These are phyloP conservation scores for Mycena citricolor DNA, from an alignment of 1,284 basidiomycete genomes.

Conservation along the genomic window DNA sequence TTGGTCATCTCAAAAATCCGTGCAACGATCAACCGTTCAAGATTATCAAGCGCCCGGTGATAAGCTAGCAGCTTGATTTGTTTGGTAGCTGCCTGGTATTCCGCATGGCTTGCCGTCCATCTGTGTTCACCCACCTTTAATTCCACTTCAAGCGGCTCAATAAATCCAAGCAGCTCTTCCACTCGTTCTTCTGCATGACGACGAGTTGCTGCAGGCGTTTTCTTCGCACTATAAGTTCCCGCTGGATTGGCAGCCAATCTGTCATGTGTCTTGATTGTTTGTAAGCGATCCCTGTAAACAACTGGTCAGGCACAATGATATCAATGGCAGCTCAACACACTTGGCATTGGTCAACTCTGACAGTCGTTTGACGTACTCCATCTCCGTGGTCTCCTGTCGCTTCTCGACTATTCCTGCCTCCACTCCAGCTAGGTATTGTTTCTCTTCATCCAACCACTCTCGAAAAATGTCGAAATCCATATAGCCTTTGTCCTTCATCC, in stretches of 20 bases:
- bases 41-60: neutral
- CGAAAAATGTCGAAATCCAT: neutral
- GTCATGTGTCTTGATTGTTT: too few relatives aligned
- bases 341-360: neutral
- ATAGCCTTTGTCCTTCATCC: conserved; percentile 4
- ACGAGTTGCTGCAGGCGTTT: too few relatives aligned
- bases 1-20: conserved; percentile 10
- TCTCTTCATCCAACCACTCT: neutral
- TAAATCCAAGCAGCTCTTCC: neutral
- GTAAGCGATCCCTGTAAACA: too few relatives aligned
- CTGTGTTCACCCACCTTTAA: neutral
- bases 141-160: neutral
- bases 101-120: neutral
- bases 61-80: conserved; percentile 1
- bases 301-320: too few relatives aligned
- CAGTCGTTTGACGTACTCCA: conserved; percentile 13
- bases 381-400: conserved; percentile 9
- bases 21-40: conserved; percentile 8
- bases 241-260: too few relatives aligned
- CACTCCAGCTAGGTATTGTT: neutral
- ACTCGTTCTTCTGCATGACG: conserved; percentile 5
- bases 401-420: neutral
- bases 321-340: too few relatives aligned
- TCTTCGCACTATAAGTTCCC: too few relatives aligned
- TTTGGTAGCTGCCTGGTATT: neutral